phyloP scores from a whole-genome alignment of 2,329 filamentous ascomycete genomes.

The Diaporthe longicolla region DNA sequence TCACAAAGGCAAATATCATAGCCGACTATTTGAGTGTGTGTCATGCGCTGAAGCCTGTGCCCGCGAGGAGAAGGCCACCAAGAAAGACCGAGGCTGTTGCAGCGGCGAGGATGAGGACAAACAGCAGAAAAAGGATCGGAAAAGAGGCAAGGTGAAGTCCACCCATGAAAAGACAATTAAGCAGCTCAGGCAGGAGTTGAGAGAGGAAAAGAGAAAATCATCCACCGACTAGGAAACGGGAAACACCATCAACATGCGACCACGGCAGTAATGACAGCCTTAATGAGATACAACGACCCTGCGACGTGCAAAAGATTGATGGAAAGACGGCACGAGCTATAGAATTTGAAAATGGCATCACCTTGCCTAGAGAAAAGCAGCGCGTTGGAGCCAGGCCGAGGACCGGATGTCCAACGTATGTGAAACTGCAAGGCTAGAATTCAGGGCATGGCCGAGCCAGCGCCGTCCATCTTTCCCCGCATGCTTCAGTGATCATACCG shows the following conservation, averaged over 20 bases:
- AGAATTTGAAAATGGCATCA: neutral
- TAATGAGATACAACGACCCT: neutral
- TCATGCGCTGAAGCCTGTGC: conserved; percentile 26
- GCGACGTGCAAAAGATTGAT: neutral
- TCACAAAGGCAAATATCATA: conserved; percentile 31
- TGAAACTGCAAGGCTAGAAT: conserved; percentile 17
- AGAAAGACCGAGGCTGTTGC: neutral
- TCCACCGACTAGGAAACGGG: neutral
- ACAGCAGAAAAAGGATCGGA: neutral
- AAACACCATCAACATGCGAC: neutral
- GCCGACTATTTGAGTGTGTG: conserved; percentile 21
- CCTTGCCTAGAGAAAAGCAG: neutral
- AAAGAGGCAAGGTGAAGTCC: conserved; percentile 12
- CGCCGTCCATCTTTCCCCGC: neutral
- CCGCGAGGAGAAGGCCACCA: conserved; percentile 23
- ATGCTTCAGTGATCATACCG: neutral
- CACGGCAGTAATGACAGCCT: neutral
- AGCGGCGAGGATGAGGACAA: neutral
- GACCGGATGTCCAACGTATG: neutral
- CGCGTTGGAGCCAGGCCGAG: neutral
- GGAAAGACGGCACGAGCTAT: neutral
- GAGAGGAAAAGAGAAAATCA: neutral
- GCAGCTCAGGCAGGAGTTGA: conserved; percentile 22
- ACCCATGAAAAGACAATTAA: conserved; percentile 28
- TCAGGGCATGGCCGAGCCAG: neutral